Base-by-base conservation (phyloP, 2,329 filamentous ascomycete genomes). In the Dichotomopilus funicola region DNA sequence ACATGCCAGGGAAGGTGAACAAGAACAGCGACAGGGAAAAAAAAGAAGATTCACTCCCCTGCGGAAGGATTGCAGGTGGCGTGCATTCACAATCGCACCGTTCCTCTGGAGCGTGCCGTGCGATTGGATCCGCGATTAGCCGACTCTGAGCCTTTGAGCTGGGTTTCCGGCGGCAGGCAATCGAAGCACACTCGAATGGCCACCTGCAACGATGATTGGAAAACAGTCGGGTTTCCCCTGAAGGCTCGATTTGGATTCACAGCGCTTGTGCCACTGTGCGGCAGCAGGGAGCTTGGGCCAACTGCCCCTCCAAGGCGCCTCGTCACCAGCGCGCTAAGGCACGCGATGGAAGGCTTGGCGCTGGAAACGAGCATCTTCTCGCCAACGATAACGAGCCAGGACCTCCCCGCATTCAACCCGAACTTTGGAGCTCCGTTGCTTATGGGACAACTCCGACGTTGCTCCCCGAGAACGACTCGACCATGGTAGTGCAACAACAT, bases 401-500 rank as follows among this genome's bases (percentile, higher is more conserved):
- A 27, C 19, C 19, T 27, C 19, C 19, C 19, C 19, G 19, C 19
- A 27, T 27, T 27, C 19, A 27, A 27, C 19, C 19, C 19, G 19
- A 27, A 27, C 19, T 2, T 27, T 27, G 19, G 19, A 27, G 19
- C 19, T 27, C 19, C 19, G 19, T 27, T 27, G 19, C 19, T 27
- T 27, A 27, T 27, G 19, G 19, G 19, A 27, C 19, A 27, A 27
- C 19, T 27, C 19, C 19, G 19, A 27, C 19, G 19, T 27, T 27
- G 19, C 19, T 27, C 19, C 19, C 19, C 19, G 19, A 27, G 19
- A 27, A 27, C 19, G 19, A 27, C 19, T 27, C 19, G 19, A 75
- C 67, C 57, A 83, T 83, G 78, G 83, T 85, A 65, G 88, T 96
- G 68, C 87, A 89, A 66, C 91, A 95, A 72, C 88, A 91, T 74